These are phyloP conservation scores for Didymella sp. DNA, from an alignment of 2,329 filamentous ascomycete species.

Conservation along the genomic window DNA sequence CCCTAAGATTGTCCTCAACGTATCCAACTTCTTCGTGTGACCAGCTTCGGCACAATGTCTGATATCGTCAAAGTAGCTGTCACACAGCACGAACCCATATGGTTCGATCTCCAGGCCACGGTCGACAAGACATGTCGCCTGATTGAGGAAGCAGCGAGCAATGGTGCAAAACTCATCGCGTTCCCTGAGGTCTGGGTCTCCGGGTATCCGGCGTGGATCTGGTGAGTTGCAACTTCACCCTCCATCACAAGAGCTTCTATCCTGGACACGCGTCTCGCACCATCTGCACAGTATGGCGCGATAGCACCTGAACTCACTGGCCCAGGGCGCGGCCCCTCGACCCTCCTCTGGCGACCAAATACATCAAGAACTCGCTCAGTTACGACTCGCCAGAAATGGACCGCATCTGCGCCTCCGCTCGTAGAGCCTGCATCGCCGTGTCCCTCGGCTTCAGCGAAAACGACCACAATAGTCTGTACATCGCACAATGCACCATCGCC, in stretches of 20 bases:
- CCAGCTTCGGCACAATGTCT: conserved; percentile 1
- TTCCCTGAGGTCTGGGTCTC: conserved; percentile 58
- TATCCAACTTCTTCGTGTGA: too few relatives aligned
- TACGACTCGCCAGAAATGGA: conserved; percentile 54
- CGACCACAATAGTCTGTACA: conserved; percentile 49
- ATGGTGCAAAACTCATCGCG: conserved; percentile 61
- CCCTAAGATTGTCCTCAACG: too few relatives aligned
- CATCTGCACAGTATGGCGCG: neutral
- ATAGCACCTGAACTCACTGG: conserved; percentile 6
- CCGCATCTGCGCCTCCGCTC: conserved; percentile 49
- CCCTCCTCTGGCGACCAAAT: conserved; percentile 48
- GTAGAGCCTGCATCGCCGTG: conserved; percentile 45
- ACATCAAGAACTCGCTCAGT: conserved; percentile 55
- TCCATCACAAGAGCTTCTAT: too few relatives aligned
- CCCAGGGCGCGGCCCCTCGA: conserved; percentile 53
- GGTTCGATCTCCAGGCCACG: conserved; percentile 63
- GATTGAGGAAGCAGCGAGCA: conserved; percentile 62
- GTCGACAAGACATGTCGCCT: conserved; percentile 65
- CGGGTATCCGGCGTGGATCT: conserved; percentile 57
- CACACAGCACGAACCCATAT: conserved; percentile 66
- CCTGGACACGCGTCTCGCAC: too few relatives aligned
- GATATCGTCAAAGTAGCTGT: conserved; percentile 52
- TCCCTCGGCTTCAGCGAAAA: conserved; percentile 52
- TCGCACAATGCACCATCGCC: conserved; percentile 50
- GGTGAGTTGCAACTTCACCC: conserved; percentile 41